Evolutionary conservation across 179 eudicot species (phyloP), one percentile per base, ranked within the genome.

Genomic region (Monotropa hypopitys): DNA sequence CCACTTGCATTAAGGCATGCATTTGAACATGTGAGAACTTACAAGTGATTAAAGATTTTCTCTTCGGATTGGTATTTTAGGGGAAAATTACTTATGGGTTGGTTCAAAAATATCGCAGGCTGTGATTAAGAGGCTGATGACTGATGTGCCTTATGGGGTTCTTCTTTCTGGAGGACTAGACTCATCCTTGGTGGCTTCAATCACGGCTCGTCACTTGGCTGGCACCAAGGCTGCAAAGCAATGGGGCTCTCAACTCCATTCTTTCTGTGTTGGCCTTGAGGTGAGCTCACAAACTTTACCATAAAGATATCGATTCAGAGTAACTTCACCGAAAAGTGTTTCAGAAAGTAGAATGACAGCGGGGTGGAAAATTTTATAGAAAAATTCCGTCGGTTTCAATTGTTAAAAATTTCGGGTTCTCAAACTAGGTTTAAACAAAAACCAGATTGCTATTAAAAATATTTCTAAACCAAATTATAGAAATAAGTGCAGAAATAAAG

Each of bases 81-180:
- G 30, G n/a, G 33, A 38, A 33, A 38, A 33, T 21, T n/a, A 10
- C n/a, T n/a, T 43, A 26, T 67, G 33, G 5, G 8, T 75, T 70
- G 38, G 69, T 7, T 63, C 40, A 8, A 66, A 32, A 74, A 21
- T 43, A n/a, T 43, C 81, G 77, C 89, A 93, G 98, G 89, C 98
- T 75, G 98, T 91, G 81, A 42, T 80, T 51, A 95, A 95, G 88
- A 88, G 99, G 83, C 86, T 95, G 67, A 95, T 95, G 99, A 93
- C 99, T 33, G 99, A 95, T 86, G 99, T 95, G 46, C 99, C 99
- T 10, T 95, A 93, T 82, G 98, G 99, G 79, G 99, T 95, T 50
- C 98, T 95, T 80, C 81, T 95, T 45, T 95, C 99, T 7, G 99
- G 99, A 49, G 99, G 99, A 72, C 88, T 95, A 20, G 99, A 95